Evolutionary conservation across 345 rosid species (phyloP).

Genomic region (Boechera stricta): DNA sequence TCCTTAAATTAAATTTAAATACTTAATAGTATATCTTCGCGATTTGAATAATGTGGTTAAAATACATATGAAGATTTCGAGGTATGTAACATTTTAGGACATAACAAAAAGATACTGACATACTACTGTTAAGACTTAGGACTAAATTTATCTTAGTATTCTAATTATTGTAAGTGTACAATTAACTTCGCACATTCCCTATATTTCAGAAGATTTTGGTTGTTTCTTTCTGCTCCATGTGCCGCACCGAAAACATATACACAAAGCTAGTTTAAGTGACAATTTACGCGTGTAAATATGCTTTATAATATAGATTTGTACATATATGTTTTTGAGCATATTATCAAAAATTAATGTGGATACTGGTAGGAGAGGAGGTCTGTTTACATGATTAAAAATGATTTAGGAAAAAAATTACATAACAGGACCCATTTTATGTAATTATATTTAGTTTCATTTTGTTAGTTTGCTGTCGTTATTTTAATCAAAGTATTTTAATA

Average conservation of each 20-base stretch:
- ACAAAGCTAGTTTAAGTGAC: neutral
- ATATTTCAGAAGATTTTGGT: slow-evolving; percentile 44
- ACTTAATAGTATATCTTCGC: neutral
- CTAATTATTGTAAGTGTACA: slow-evolving; percentile 26
- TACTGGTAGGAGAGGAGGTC: neutral
- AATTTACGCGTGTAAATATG: neutral
- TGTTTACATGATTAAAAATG: neutral
- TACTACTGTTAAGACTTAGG: slow-evolving; percentile 1
- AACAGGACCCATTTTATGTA: neutral
- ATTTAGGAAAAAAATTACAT: neutral
- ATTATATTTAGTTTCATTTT: slow-evolving; percentile 21
- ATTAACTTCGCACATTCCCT: slow-evolving; percentile 44
- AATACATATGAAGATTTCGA: slow-evolving; percentile 25
- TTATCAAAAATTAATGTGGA: neutral
- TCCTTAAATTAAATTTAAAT: neutral
- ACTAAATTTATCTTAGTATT: slow-evolving; percentile 34
- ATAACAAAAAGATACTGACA: slow-evolving; percentile 32
- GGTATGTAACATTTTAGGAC: slow-evolving; percentile 35
- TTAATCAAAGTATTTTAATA: slow-evolving; percentile 5
- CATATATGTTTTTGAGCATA: neutral
- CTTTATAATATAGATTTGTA: neutral
- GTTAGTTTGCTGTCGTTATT: slow-evolving; percentile 33
- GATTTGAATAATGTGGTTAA: slow-evolving; percentile 13
- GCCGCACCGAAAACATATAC: slow-evolving; percentile 44
- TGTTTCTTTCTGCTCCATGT: slow-evolving; percentile 42